phyloP scores from a whole-genome alignment of 192 early-diverging fungal genomes.

The Phycomyces nitens region DNA sequence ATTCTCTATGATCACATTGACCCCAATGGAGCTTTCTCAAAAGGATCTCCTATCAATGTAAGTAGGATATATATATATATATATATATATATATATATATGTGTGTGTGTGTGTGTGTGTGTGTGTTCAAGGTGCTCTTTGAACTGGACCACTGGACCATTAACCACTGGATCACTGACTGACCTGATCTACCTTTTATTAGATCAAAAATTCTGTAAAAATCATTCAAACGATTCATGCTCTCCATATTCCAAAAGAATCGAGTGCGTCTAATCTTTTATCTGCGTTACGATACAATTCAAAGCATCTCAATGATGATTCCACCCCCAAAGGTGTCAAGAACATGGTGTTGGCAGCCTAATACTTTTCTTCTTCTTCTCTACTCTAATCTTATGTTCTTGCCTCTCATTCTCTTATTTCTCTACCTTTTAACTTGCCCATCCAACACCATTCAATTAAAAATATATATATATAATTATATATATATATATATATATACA shows the following conservation, averaged over 20 bases:
- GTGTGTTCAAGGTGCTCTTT: no score
- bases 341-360: conserved; percentile 39
- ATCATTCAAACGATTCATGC: conserved; percentile 37
- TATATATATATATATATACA: no score
- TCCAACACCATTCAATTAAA: no score
- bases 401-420: no score
- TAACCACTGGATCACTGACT: no score
- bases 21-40: conserved; percentile 69
- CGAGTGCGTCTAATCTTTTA: conserved; percentile 55
- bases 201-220: conserved; percentile 37
- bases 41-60: conserved; percentile 79
- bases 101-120: no score
- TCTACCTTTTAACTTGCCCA: no score
- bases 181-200: no score
- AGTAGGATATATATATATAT: conserved; percentile 39
- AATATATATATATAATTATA: no score
- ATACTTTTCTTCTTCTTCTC: conserved; percentile 1
- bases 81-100: no score
- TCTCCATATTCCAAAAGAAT: conserved; percentile 23
- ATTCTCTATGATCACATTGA: conserved; percentile 91
- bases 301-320: conserved; percentile 76
- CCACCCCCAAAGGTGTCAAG: conserved; percentile 70
- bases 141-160: no score
- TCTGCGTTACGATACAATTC: conserved; percentile 75
- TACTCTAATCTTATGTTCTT: no score